Base-by-base conservation (phyloP, 2,329 filamentous ascomycete species). In the Claviceps purpurea region DNA sequence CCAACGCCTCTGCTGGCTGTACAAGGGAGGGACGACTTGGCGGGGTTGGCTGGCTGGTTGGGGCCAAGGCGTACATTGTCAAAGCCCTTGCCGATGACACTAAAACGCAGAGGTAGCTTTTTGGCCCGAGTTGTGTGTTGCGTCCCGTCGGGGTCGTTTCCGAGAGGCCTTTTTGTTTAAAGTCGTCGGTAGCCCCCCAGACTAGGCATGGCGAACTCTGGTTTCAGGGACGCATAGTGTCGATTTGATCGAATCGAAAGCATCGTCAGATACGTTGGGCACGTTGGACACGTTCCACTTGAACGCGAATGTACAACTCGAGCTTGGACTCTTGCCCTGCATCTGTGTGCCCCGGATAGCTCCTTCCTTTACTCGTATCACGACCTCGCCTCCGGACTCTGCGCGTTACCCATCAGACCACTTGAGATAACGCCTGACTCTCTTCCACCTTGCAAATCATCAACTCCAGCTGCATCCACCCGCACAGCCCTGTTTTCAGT, bases 71-170 rank as follows among this genome's bases (percentile, higher is more conserved):
- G 13, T 47, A 26, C 42, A 44, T 26, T 18, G 13, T 43, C 42
- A 43, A 30, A 53, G 47, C 50, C 52, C 50, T 54, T 51, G 49
- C 46, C 50, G 49, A 51, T 37, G 52, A 49, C 49, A 48, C 49
- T 54, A 26, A n/a, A 54, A 49, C 38, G 49, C 22, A 24, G 50
- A 13, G 8, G 16, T 54, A 51, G 45, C 52, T 53, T 53, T 50
- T 53, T 50, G 20, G 10, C 38, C 34, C 13, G 2, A 39, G 49
- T 49, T 48, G 24, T 14, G 42, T 43, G 48, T 44, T 34, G 41
- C 14, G 24, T 43, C 47, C 41, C 22, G 5, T 43, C 20, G n/a
- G 22, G 18, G 16, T 41, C 50, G 41, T 52, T 20, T 22, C 42
- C 34, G 13, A 34, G 48, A 38, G 18, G 44, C 14, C 26, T 41